A percentile compares a stretch with the other conserved stretches of the same genome.
Conservation (phyloP, 1,284 basidiomycete species). For the Fomitopsis palustris region DNA sequence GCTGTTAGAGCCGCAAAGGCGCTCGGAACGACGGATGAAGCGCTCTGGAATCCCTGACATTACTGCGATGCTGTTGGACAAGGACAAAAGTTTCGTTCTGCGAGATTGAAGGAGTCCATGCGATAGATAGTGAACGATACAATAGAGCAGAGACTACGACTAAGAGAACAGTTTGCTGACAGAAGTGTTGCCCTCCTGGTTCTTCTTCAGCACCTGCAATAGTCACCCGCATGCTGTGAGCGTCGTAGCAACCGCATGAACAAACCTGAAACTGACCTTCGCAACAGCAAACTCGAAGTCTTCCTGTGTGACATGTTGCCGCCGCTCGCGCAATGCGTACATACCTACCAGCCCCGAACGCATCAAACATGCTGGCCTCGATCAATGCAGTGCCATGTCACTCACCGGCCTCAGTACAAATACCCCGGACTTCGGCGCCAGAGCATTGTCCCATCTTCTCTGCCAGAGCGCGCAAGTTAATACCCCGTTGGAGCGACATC, state of each 20-base stretch:
- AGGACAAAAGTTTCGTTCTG: too few species aligned
- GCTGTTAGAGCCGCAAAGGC: background rate
- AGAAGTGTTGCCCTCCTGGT: conserved; percentile 86
- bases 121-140: background rate
- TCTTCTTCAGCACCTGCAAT: conserved; percentile 81
- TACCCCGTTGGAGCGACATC: conserved; percentile 98
- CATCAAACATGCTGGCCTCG: background rate
- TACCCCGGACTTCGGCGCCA: conserved; percentile 96
- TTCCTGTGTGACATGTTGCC: conserved; percentile 97
- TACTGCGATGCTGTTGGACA: background rate
- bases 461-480: conserved; percentile 91
- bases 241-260: conserved; percentile 1
- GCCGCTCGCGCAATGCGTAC: conserved; percentile 93
- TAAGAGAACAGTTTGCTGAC: conserved; percentile 89
- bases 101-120: background rate
- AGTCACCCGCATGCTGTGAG: conserved; percentile 2
- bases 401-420: conserved; percentile 95
- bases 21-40: too few species aligned
- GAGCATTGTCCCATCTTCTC: conserved; percentile 99
- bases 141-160: background rate
- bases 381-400: conserved; percentile 8
- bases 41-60: too few species aligned
- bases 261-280: conserved; percentile 52
- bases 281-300: conserved; percentile 99
- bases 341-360: conserved; percentile 58